Percentiles rank a stretch among this genome's conserved stretches.
Evolutionary conservation across 2,329 filamentous ascomycete species (phyloP).

Genomic region (Colletotrichum siamense): DNA sequence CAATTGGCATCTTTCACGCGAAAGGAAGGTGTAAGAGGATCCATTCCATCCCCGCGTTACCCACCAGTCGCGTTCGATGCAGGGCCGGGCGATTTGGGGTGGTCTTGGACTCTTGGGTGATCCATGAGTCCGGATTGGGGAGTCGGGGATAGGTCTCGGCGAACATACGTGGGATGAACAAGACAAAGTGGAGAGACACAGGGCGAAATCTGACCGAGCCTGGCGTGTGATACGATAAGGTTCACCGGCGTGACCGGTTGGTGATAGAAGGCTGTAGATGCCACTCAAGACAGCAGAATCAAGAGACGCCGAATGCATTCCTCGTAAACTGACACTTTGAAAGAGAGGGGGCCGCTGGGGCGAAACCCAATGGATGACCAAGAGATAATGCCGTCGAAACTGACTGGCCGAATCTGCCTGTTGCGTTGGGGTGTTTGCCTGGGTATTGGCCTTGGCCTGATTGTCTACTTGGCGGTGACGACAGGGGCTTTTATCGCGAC

Average conservation of each 20-base stretch:
- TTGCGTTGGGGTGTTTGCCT: background rate
- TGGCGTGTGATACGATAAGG: background rate
- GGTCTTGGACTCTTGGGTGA: background rate
- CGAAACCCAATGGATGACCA: background rate
- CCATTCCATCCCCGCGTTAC: constrained; percentile 17
- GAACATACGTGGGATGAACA: background rate
- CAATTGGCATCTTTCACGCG: constrained; percentile 15
- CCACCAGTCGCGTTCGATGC: constrained; percentile 5
- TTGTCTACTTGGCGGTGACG: constrained; percentile 12
- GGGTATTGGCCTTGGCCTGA: constrained; percentile 19
- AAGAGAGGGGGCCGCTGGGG: background rate
- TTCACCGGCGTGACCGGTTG: background rate
- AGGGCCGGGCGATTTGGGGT: background rate
- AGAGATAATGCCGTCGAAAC: constrained; percentile 2
- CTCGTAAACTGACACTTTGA: background rate
- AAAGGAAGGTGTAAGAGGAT: constrained; percentile 22
- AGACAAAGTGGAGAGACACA: background rate
- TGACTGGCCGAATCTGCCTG: constrained; percentile 12
- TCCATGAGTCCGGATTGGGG: constrained; percentile 3
- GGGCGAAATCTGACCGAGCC: background rate
- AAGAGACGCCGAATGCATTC: background rate
- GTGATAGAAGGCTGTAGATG: background rate
- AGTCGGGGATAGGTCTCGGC: background rate
- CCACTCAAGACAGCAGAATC: background rate
- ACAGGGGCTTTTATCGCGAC: background rate